Conservation (phyloP, 2,329 filamentous ascomycete species). For the Exophiala alcalophila region DNA sequence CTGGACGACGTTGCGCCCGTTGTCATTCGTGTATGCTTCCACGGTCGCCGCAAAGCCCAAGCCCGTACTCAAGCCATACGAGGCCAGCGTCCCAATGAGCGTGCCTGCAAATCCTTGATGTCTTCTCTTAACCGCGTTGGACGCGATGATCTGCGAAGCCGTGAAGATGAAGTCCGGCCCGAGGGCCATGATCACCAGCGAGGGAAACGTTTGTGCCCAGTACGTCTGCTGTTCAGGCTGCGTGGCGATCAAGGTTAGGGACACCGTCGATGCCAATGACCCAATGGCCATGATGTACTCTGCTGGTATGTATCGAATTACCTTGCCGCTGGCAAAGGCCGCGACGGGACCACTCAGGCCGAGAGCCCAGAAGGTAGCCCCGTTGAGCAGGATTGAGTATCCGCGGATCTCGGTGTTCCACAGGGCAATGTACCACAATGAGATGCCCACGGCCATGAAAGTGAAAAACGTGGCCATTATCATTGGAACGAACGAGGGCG, state of each 20-base stretch:
- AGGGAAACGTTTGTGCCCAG: constrained; percentile 45
- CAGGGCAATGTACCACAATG: constrained; percentile 47
- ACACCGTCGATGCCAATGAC: constrained; percentile 32
- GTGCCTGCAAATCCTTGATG: constrained; percentile 43
- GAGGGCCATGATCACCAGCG: constrained; percentile 36
- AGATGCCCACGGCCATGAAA: constrained; percentile 51
- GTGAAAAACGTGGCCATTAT: constrained; percentile 46
- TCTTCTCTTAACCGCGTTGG: constrained; percentile 46
- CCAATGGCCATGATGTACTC: constrained; percentile 51
- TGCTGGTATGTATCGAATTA: constrained; percentile 48
- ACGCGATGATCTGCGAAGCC: constrained; percentile 54
- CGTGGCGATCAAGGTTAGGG: constrained; percentile 42
- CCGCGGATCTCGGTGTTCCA: constrained; percentile 47
- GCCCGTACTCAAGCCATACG: constrained; percentile 45
- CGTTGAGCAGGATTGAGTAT: constrained; percentile 42
- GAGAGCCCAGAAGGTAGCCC: constrained; percentile 43
- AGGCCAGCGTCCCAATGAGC: constrained; percentile 47
- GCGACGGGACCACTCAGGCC: constrained; percentile 40
- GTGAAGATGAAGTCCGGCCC: constrained; percentile 53
- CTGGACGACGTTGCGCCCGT: constrained; percentile 22
- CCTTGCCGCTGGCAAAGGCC: constrained; percentile 44
- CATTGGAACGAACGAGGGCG: constrained; percentile 45
- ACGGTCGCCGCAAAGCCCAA: constrained; percentile 46
- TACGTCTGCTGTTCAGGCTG: constrained; percentile 47
- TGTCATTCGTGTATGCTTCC: constrained; percentile 32